phyloP scores from a whole-genome alignment of 352 stramenopile genomes.

The Globisporangium solare region DNA sequence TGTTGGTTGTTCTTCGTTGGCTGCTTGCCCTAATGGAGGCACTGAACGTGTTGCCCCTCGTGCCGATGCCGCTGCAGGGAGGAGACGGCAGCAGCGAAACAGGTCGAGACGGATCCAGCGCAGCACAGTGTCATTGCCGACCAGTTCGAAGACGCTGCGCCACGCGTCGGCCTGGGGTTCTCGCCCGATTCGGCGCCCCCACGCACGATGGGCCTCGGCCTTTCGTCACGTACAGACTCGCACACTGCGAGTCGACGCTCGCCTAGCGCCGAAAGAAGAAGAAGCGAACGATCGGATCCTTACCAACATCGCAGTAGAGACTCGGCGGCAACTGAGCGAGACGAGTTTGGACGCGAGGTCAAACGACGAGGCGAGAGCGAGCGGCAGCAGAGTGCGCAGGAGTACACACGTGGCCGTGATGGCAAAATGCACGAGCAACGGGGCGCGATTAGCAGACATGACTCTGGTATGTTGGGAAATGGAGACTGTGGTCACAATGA shows the following conservation, averaged over 20 bases:
- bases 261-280: background rate
- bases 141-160: slow-evolving; percentile 59
- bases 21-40: background rate
- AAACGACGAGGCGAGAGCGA: background rate
- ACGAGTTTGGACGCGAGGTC: slow-evolving; percentile 30
- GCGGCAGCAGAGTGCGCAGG: background rate
- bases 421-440: background rate
- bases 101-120: background rate
- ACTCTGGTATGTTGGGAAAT: slow-evolving; percentile 1
- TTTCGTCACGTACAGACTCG: slow-evolving; percentile 18
- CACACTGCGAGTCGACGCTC: background rate
- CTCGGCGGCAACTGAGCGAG: slow-evolving; percentile 5
- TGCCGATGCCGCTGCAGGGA: slow-evolving; percentile 33
- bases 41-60: background rate
- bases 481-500: too few species aligned
- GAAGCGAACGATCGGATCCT: background rate
- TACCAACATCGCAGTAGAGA: background rate
- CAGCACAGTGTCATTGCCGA: slow-evolving; percentile 10
- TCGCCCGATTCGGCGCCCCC: background rate
- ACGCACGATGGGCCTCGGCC: slow-evolving; percentile 11
- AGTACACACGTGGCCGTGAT: background rate
- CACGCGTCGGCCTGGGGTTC: slow-evolving; percentile 28
- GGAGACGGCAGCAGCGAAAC: slow-evolving; percentile 32
- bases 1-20: background rate
- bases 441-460: background rate